Conservation (phyloP, 345 rosid genomes). For the Cardamine chenopodiifolia region DNA sequence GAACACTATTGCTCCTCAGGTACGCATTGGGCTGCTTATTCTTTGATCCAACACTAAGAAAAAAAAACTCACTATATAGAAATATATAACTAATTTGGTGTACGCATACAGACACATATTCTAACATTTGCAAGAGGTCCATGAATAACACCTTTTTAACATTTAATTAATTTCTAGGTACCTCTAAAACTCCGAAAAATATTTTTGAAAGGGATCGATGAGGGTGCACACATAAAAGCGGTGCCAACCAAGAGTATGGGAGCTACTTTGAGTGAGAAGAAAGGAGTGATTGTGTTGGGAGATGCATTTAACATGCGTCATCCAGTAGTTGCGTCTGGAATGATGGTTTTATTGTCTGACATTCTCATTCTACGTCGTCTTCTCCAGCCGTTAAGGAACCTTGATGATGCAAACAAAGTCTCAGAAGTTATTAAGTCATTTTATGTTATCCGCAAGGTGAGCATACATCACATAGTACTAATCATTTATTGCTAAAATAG, state of each 20-base stretch:
- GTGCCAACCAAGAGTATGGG: conserved; percentile 49
- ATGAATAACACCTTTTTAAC: background rate
- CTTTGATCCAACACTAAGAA: background rate
- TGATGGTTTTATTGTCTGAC: conserved; percentile 60
- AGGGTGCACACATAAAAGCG: conserved; percentile 45
- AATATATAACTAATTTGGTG: background rate
- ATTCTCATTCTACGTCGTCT: conserved; percentile 54
- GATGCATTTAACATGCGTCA: conserved; percentile 65
- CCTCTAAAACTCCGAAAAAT: conserved; percentile 47
- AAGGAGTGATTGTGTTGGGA: conserved; percentile 57
- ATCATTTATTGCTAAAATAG: background rate
- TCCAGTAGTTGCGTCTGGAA: conserved; percentile 55
- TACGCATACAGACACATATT: background rate
- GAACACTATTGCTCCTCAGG: conserved; percentile 51
- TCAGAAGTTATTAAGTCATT: conserved; percentile 51
- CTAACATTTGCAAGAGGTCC: background rate
- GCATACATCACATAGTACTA: background rate
- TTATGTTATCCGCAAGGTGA: conserved; percentile 54
- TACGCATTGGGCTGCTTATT: background rate
- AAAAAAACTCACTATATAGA: background rate
- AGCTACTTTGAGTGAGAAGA: conserved; percentile 49
- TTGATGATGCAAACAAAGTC: conserved; percentile 45
- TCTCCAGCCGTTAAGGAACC: conserved; percentile 44
- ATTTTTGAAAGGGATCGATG: conserved; percentile 48
- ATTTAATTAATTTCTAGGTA: conserved; percentile 23